Base-by-base conservation (phyloP, 192 early-diverging fungal genomes). In the Funneliformis mosseae region DNA sequence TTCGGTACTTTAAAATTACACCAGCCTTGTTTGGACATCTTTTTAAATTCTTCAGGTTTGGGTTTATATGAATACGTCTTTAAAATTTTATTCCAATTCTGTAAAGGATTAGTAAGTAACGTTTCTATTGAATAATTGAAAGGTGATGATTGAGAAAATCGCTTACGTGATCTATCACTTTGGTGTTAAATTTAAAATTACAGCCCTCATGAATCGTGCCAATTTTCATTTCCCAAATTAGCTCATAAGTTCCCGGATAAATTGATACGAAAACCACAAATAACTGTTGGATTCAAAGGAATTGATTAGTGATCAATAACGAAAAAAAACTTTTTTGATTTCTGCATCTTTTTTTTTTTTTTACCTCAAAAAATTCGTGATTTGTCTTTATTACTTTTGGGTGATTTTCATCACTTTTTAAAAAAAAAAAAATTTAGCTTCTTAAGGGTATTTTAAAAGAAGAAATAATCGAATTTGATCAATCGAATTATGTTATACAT, bases 161-260 rank as follows among this genome's bases (percentile, higher is more conserved):
- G 1, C 43, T 45, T 55, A 55, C 50, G 21, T 21, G 50, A 55
- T 55, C 50, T 55, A 55, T 18, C 10, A 55, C 18, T 55, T 55
- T 55, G 21, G 50, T 55, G 16, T 55, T 55, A 55, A 55, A 55
- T 55, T 55, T 55, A 55, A 55, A 55, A 55, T 55, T 55, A 55
- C 50, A 55, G 18, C 50, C 50, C 7, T 55, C 50, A 7, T 55
- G 50, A 55, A 55, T 55, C 7, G 2, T 55, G 7, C 50, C 50
- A 55, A 55, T 55, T 55, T 55, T 55, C 50, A 55, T n/a, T 55
- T 55, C 50, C 50, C 50, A 55, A 55, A 55, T n/a, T 55, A 55
- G 21, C 5, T 55, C 50, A 55, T 55, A 55, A 6, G 50, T 55
- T 55, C 50, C 50, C 7, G 50, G 50, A 55, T 55, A 55, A 55